phyloP scores from a whole-genome alignment of 208 protist genomes.

The Acanthamoeba royreba region DNA sequence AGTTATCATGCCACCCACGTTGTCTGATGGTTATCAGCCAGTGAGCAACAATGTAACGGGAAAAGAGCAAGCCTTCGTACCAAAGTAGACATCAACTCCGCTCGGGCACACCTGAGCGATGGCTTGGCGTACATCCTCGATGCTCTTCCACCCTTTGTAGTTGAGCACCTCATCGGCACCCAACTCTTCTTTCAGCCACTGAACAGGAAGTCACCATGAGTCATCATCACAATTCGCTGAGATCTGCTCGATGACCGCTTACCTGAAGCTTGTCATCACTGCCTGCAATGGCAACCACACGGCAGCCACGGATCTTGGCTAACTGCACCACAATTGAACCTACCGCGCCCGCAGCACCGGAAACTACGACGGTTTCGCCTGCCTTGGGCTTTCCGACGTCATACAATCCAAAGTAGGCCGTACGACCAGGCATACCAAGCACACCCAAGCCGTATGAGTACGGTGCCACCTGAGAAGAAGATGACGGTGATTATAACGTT shows the following conservation, averaged over 20 bases:
- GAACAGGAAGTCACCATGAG: not conserved
- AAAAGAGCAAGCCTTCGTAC: not conserved
- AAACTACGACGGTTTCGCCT: slow-evolving; percentile 71
- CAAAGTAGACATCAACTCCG: slow-evolving; percentile 79
- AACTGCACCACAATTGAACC: slow-evolving; percentile 49
- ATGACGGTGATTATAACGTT: too few relatives aligned
- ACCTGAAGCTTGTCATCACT: slow-evolving; percentile 60
- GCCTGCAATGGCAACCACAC: slow-evolving; percentile 60
- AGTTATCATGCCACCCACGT: slow-evolving; percentile 70
- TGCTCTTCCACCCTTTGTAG: slow-evolving; percentile 65
- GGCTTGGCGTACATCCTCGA: not conserved
- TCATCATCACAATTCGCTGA: too few relatives aligned
- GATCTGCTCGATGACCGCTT: too few relatives aligned
- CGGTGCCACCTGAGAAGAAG: slow-evolving; percentile 37
- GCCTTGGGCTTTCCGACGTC: slow-evolving; percentile 49
- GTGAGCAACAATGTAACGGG: not conserved
- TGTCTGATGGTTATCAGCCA: too few relatives aligned
- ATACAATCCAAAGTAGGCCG: slow-evolving; percentile 37
- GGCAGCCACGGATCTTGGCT: slow-evolving; percentile 55
- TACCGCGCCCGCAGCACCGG: slow-evolving; percentile 66
- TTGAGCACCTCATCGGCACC: slow-evolving; percentile 34
- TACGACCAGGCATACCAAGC: slow-evolving; percentile 36
- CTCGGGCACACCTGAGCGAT: slow-evolving; percentile 59
- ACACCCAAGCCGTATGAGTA: slow-evolving; percentile 13
- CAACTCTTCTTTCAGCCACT: slow-evolving; percentile 10